A percentile compares a stretch with the other conserved stretches of the same genome.
Conservation (phyloP, 495 filamentous ascomycete species). For the Podospora didyma region DNA sequence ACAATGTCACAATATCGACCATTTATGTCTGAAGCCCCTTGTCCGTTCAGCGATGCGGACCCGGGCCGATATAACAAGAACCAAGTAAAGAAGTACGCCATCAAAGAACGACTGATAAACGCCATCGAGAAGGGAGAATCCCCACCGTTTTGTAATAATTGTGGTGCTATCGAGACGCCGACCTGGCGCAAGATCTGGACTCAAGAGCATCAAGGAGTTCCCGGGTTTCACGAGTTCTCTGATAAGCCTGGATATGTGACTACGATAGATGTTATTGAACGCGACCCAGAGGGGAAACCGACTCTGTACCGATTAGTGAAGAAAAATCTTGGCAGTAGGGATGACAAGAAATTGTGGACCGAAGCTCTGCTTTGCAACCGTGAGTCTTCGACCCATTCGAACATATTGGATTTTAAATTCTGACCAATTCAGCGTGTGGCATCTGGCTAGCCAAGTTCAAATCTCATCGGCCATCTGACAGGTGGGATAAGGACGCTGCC, state of each 20-base stretch:
- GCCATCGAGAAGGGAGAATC: constrained; percentile 67
- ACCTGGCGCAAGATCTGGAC: constrained; percentile 90
- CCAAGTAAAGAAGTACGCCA: constrained; percentile 54
- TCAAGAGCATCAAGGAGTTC: constrained; percentile 59
- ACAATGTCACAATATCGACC: constrained; percentile 11
- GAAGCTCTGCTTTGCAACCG: constrained; percentile 84
- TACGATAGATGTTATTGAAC: constrained; percentile 59
- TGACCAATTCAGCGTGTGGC: constrained; percentile 62
- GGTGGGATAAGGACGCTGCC: constrained; percentile 69
- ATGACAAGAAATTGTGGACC: constrained; percentile 60
- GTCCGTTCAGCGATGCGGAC: constrained; percentile 25
- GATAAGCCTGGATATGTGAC: constrained; percentile 62
- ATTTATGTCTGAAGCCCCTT: constrained; percentile 22
- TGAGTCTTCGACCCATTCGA: constrained; percentile 39
- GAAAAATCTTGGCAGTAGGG: constrained; percentile 57
- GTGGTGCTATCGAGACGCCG: constrained; percentile 89
- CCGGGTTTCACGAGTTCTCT: constrained; percentile 59
- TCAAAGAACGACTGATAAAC: constrained; percentile 60
- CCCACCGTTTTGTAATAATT: constrained; percentile 86
- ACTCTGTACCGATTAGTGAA: constrained; percentile 68
- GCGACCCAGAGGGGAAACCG: constrained; percentile 54
- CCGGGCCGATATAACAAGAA: constrained; percentile 42
- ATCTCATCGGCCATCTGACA: constrained; percentile 72
- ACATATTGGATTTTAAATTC: neutral
- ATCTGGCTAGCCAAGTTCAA: constrained; percentile 89